A percentile compares a stretch with the other conserved stretches of the same genome.
These are phyloP conservation scores for Rosellinia necatrix DNA, from an alignment of 2,329 filamentous ascomycete genomes.

Conservation along the genomic window DNA sequence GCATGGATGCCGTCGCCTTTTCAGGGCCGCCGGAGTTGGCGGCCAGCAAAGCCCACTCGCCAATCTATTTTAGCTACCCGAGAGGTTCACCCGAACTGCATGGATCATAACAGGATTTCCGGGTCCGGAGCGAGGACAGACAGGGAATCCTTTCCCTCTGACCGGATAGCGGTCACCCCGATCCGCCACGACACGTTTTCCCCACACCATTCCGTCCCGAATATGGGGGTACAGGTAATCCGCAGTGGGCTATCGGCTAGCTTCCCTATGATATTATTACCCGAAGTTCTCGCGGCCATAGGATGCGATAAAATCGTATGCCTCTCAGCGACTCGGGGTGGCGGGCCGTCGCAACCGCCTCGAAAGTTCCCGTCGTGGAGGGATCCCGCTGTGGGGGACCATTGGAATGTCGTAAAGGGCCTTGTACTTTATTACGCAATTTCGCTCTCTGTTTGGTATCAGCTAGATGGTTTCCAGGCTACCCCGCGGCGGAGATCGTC, in stretches of 20 bases:
- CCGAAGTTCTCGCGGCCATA: conserved; percentile 33
- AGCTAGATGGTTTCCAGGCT: conserved; percentile 32
- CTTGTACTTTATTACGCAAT: background rate
- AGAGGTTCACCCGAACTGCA: background rate
- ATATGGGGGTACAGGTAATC: conserved; percentile 23
- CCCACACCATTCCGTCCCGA: conserved; percentile 14
- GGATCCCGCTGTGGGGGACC: conserved; percentile 31
- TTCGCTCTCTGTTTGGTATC: conserved; percentile 8
- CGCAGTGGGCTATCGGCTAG: conserved; percentile 30
- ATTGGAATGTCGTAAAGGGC: background rate
- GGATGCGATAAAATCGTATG: conserved; percentile 10
- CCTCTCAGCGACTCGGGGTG: conserved; percentile 28
- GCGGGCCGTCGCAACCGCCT: conserved; percentile 40
- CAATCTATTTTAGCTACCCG: background rate
- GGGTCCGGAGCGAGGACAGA: background rate
- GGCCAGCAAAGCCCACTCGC: background rate
- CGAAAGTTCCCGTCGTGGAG: conserved; percentile 37
- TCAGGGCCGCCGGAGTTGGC: background rate
- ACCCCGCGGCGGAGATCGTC: conserved; percentile 43
- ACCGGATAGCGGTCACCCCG: too few species aligned
- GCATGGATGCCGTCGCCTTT: too few species aligned
- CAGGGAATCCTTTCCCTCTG: background rate
- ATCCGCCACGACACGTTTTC: too few species aligned
- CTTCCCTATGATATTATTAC: conserved; percentile 32
- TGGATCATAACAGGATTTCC: background rate